Evolutionary conservation across 176 grass and related monocot species (phyloP).

Genomic region (Avena sativa): DNA sequence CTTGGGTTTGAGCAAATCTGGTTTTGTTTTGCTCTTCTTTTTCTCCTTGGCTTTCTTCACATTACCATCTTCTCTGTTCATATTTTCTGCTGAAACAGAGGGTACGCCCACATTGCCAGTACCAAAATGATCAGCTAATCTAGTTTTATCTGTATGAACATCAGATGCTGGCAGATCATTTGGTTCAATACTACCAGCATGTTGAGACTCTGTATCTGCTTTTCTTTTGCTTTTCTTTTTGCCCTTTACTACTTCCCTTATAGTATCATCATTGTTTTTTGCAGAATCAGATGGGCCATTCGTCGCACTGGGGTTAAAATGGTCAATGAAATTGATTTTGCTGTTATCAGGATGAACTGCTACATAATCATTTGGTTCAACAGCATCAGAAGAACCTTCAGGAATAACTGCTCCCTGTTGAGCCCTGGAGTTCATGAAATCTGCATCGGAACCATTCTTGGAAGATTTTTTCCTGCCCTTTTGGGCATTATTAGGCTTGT

Average conservation of each 20-base stretch:
- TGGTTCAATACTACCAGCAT: slow-evolving; percentile 30
- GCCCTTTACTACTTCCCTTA: slow-evolving; percentile 39
- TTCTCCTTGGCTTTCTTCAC: slow-evolving; percentile 51
- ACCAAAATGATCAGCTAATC: slow-evolving; percentile 40
- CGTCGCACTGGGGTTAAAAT: slow-evolving; percentile 39
- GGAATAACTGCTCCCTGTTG: slow-evolving; percentile 7
- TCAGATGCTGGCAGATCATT: slow-evolving; percentile 29
- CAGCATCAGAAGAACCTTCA: slow-evolving; percentile 45
- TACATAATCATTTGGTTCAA: slow-evolving; percentile 32
- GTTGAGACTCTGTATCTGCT: slow-evolving; percentile 33
- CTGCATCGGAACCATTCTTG: slow-evolving; percentile 37
- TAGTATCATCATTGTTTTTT: slow-evolving; percentile 42
- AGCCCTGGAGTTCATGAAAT: slow-evolving; percentile 36
- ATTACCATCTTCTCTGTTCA: slow-evolving; percentile 34
- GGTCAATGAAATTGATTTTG: slow-evolving; percentile 53
- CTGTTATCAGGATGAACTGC: slow-evolving; percentile 26
- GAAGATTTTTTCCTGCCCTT: slow-evolving; percentile 54
- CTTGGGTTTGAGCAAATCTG: slow-evolving; percentile 31
- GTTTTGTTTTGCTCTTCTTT: slow-evolving; percentile 60
- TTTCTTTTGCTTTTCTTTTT: slow-evolving; percentile 66
- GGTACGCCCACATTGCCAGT: slow-evolving; percentile 32
- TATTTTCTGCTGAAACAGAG: slow-evolving; percentile 41
- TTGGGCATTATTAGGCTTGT: slow-evolving; percentile 35
- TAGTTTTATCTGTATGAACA: slow-evolving; percentile 44
- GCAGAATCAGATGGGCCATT: slow-evolving; percentile 43